Evolutionary conservation across 2,329 filamentous ascomycete genomes (phyloP).

Genomic region (Penicillium sp.): DNA sequence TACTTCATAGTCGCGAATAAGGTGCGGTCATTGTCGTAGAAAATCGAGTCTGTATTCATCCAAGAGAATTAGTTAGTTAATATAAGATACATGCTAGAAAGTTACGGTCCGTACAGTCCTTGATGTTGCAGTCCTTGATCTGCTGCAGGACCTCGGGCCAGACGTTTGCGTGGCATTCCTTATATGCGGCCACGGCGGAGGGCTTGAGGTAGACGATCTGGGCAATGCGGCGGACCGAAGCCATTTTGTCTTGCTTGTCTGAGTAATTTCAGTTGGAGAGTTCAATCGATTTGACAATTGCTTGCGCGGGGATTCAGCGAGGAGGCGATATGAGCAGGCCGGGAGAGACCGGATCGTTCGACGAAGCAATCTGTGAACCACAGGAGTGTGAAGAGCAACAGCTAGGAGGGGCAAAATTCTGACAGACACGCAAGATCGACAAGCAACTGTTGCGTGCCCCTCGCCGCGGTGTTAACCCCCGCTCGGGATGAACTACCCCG

Average conservation of each 20-base stretch:
- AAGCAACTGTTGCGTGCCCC: constrained; percentile 6
- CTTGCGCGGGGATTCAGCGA: background rate
- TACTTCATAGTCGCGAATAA: constrained; percentile 79
- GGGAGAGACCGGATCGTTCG: background rate
- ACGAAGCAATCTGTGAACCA: background rate
- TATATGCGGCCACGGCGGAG: constrained; percentile 66
- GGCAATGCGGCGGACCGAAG: constrained; percentile 52
- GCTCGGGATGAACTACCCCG: constrained; percentile 28
- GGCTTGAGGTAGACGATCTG: constrained; percentile 73
- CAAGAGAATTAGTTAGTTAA: background rate
- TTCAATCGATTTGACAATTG: background rate
- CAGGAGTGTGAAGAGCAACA: background rate
- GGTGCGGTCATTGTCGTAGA: constrained; percentile 67
- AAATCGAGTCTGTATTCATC: constrained; percentile 59
- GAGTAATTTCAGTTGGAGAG: background rate
- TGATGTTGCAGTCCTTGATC: constrained; percentile 72
- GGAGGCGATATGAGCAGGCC: background rate
- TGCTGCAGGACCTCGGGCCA: constrained; percentile 77
- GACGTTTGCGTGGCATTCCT: constrained; percentile 68
- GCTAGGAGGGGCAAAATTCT: background rate
- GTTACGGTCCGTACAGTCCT: constrained; percentile 58
- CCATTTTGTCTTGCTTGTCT: constrained; percentile 13
- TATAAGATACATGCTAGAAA: background rate
- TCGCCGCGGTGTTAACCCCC: constrained; percentile 19
- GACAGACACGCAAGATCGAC: background rate